phyloP scores from a whole-genome alignment of 805 yeast genomes.

The Lipomyces sp. region DNA sequence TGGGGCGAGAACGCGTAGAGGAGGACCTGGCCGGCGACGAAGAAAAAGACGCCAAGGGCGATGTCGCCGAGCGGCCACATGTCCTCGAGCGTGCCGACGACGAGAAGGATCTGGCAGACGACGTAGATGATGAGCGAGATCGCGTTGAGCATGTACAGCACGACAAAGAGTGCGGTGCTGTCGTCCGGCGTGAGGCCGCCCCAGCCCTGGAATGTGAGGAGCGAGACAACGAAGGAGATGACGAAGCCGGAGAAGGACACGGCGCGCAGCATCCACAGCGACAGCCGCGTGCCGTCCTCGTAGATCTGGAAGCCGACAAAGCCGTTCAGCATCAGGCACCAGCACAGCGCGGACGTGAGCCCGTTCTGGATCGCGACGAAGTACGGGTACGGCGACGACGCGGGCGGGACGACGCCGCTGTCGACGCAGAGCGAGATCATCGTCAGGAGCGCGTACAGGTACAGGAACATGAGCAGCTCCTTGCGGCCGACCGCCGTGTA shows the following conservation, averaged over 20 bases:
- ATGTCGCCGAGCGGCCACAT: slow-evolving; percentile 92
- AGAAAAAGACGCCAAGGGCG: slow-evolving; percentile 64
- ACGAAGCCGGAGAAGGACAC: slow-evolving; percentile 57
- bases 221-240: slow-evolving; percentile 60
- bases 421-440: slow-evolving; percentile 75
- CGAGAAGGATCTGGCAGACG: slow-evolving; percentile 64
- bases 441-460: slow-evolving; percentile 54
- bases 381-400: slow-evolving; percentile 68
- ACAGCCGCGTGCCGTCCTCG: slow-evolving; percentile 83
- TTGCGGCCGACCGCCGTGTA: slow-evolving; percentile 92
- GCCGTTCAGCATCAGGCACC: slow-evolving; percentile 69
- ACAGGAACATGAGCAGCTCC: slow-evolving; percentile 75
- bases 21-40: slow-evolving; percentile 74
- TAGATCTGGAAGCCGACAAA: slow-evolving; percentile 82
- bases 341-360: slow-evolving; percentile 65
- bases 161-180: slow-evolving; percentile 66
- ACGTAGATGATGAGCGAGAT: slow-evolving; percentile 59
- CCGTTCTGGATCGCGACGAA: slow-evolving; percentile 83
- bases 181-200: slow-evolving; percentile 46
- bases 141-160: slow-evolving; percentile 70
- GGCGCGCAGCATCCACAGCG: slow-evolving; percentile 56
- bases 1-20: slow-evolving; percentile 62
- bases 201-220: slow-evolving; percentile 70
- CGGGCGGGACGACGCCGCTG: slow-evolving; percentile 89
- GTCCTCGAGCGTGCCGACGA: slow-evolving; percentile 63